Evolutionary conservation across 2,329 filamentous ascomycete species (phyloP).

Genomic region (Coleophoma cylindrospora): DNA sequence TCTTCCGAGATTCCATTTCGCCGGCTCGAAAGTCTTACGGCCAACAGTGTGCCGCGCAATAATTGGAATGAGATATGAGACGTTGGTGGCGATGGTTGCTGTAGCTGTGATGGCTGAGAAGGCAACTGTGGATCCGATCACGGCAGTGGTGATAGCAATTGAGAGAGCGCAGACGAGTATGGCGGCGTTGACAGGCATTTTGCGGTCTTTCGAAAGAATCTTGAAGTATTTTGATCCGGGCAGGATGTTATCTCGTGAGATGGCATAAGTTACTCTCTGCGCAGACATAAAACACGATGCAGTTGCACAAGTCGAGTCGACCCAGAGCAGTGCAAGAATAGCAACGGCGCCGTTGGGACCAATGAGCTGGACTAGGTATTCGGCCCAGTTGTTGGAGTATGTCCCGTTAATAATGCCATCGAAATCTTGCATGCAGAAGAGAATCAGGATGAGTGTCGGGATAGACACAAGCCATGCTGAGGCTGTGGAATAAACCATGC

Average conservation of each 20-base stretch:
- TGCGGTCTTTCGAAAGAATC: conserved; percentile 21
- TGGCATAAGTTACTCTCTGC: conserved; percentile 34
- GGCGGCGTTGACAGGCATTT: conserved; percentile 31
- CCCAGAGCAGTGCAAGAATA: conserved; percentile 30
- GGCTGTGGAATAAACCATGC: conserved; percentile 32
- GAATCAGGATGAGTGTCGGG: conserved; percentile 31
- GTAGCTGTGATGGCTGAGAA: conserved; percentile 33
- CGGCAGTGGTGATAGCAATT: conserved; percentile 28
- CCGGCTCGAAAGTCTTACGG: conserved; percentile 21
- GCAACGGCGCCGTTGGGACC: conserved; percentile 29
- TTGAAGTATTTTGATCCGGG: conserved; percentile 30
- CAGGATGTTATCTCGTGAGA: conserved; percentile 33
- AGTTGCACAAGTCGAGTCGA: conserved; percentile 32
- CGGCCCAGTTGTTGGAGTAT: conserved; percentile 34
- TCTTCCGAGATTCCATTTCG: conserved; percentile 27
- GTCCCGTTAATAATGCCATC: conserved; percentile 28
- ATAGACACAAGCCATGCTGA: conserved; percentile 31
- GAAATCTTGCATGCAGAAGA: conserved; percentile 36
- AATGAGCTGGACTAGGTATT: conserved; percentile 31
- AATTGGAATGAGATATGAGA: conserved; percentile 33
- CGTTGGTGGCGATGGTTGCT: conserved; percentile 32
- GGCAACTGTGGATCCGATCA: conserved; percentile 31
- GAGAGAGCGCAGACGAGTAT: conserved; percentile 26
- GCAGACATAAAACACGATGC: conserved; percentile 32
- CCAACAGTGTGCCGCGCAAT: conserved; percentile 32